These are phyloP conservation scores for Vanderwaltozyma yarrowii DNA, from an alignment of 805 yeast species.

Conservation along the genomic window DNA sequence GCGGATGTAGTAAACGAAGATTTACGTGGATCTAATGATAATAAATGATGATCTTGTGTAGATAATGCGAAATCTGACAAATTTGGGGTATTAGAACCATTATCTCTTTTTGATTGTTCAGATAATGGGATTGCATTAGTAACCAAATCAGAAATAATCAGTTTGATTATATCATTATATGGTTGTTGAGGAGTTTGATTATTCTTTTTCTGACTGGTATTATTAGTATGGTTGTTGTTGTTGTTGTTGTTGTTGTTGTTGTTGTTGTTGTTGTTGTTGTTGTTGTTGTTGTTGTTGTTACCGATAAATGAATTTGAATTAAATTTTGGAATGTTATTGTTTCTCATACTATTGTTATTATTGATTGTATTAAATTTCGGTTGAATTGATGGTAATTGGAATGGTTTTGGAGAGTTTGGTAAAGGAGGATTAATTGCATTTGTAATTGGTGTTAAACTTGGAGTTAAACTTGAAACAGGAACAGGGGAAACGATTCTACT, in stretches of 20 bases:
- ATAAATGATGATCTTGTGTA: conserved; percentile 9
- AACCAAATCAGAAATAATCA: conserved; percentile 19
- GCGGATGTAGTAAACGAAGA: too few relatives aligned
- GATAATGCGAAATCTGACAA: conserved; percentile 25
- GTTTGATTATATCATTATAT: conserved; percentile 19
- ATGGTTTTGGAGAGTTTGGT: conserved; percentile 1
- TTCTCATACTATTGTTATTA: not conserved
- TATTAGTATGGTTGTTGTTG: not conserved
- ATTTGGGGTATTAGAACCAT: conserved; percentile 1
- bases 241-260: too few relatives aligned
- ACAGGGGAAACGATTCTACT: conserved; percentile 2
- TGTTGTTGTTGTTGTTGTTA: too few relatives aligned
- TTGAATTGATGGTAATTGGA: conserved; percentile 4
- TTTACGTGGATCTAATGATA: conserved; percentile 15
- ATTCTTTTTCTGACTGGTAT: not conserved
- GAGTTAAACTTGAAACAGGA: not conserved
- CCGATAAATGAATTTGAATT: not conserved
- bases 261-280: too few relatives aligned
- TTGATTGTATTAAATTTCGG: not conserved
- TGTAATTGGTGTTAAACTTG: conserved; percentile 1
- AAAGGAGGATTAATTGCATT: not conserved
- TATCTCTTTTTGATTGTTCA: conserved; percentile 17
- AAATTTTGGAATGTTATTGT: not conserved
- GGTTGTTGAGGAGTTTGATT: not conserved
- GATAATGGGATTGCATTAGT: conserved; percentile 14